Base-by-base conservation (phyloP, 1,139 yeast genomes). In the Lodderomyces margitis region DNA sequence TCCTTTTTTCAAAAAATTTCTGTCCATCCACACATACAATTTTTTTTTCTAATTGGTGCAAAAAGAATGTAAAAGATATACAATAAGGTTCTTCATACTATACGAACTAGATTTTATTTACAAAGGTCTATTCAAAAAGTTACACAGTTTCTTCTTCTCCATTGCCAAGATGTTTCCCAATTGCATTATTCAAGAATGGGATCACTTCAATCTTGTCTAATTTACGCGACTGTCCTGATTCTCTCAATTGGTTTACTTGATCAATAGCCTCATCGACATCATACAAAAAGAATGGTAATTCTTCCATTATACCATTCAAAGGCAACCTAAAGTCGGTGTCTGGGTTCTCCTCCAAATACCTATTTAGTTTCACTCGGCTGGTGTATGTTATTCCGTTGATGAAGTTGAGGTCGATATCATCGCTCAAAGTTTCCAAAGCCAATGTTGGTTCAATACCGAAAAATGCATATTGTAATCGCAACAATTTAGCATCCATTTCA, bases 401-500 rank as follows among this genome's bases (percentile, higher is more conserved):
- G 47, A 85, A 83, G 38, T 61, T 61, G 27, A 55, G 66, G 46
- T 72, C 70, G 43, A 81, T 74, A 52, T 82, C 85, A n/a, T 81
- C 78, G 4, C 55, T 56, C 14, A 47, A 40, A 30, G 45, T 39
- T 42, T 62, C 63, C 50, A 80, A 81, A 34, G 62, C 58, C 30
- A 74, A 60, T 34, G 64, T 68, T 1, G 81, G 77, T 45, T 69
- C 76, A 43, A 88, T 84, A 17, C 96, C 96, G 58, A 81, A 89
- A 28, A 88, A 64, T 0, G 95, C 91, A 54, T 75, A 80, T 60
- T 87, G 95, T 55, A 88, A 75, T 58, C 97, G 79, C 46, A 81
- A 80, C 44, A 89, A 70, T 57, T 81, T 81, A 45, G 81, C 88
- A 57, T 81, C 82, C 62, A 77, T 75, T 43, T 75, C 81, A 15